Evolutionary conservation across 1,284 basidiomycete species (phyloP).

Genomic region (Meira miltonrushii): DNA sequence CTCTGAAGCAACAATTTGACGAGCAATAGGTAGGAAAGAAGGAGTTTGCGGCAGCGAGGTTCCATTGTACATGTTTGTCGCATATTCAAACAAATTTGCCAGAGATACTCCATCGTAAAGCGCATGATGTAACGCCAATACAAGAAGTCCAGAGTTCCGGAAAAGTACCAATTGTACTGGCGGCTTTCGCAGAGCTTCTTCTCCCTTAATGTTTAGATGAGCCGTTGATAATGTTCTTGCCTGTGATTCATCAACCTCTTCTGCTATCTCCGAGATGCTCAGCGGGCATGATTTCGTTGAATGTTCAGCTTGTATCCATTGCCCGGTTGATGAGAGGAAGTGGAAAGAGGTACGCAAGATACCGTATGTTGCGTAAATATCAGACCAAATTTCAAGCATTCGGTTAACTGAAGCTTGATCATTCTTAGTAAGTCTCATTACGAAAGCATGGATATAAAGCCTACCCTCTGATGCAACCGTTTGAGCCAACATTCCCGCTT

Average conservation of each 20-base stretch:
- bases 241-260: too few relatives aligned
- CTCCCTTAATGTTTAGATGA: neutral
- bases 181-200: neutral
- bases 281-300: too few relatives aligned
- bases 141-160: neutral
- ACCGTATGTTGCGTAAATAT: slow-evolving; percentile 26
- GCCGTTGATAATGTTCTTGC: too few relatives aligned
- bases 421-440: neutral
- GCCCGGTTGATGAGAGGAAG: slow-evolving; percentile 5
- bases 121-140: slow-evolving; percentile 25
- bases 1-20: neutral
- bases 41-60: slow-evolving; percentile 3
- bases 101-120: slow-evolving; percentile 40
- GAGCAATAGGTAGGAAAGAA: slow-evolving; percentile 25
- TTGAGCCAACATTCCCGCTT: slow-evolving; percentile 46
- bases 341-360: slow-evolving; percentile 45
- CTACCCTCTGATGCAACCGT: slow-evolving; percentile 25
- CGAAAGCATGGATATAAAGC: slow-evolving; percentile 11
- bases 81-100: slow-evolving; percentile 22
- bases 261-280: too few relatives aligned
- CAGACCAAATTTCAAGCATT: slow-evolving; percentile 23
- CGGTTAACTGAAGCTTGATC: neutral
- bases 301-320: neutral
- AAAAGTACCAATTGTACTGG: neutral
- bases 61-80: neutral